Evolutionary conservation across 768 basidiomycete genomes (phyloP), one percentile per base, ranked within the genome.

Genomic region (Boletus bicolor): DNA sequence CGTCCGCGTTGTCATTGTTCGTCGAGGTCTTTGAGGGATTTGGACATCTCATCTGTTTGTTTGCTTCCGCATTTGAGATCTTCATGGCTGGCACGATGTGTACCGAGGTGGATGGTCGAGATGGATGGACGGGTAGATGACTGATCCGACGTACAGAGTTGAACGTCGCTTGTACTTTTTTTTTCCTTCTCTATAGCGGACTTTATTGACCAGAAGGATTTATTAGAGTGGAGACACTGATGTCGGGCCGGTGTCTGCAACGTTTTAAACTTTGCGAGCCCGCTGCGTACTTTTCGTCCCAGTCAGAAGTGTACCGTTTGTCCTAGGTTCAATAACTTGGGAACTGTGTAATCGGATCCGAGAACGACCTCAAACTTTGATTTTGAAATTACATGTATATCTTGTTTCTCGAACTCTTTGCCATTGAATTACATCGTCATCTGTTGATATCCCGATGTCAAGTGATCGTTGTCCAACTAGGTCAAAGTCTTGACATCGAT

Each of bases 151-250:
- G 59, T 64, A 64, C 52, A 51, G 21, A 36, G 45, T 56, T 44
- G 56, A 49, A 44, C 63, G 49, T 56, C 52, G 48, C 52, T 55
- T 67, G 66, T 68, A 68, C 49, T 52, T 46, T 57, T 49, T 48
- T 52, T 46, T 57, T 49, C 21, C 17, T 38, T 28, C 42, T 41
- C 55, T 65, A 53, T 28, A 52, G 57, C 8, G 61, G 66, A 67
- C 66, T 44, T 26, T 56, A 46, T 60, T 64, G 36, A 50, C 50
- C 51, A 56, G 35, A 41, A 54, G 55, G 56, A 61, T 54, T 56
- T 54, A 34, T 56, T 56, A 51, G 53, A 55, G 36, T 45, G 53
- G 45, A 46, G 54, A 30, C 24, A 19, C 35, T 2, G 11, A 36
- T 45, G 30, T 35, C n/a, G 28, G 28, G 8, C 15, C 3, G n/a